Evolutionary conservation across 768 basidiomycete species (phyloP), one percentile per base, ranked within the genome.

Genomic region (Leccinum aurantiacum): DNA sequence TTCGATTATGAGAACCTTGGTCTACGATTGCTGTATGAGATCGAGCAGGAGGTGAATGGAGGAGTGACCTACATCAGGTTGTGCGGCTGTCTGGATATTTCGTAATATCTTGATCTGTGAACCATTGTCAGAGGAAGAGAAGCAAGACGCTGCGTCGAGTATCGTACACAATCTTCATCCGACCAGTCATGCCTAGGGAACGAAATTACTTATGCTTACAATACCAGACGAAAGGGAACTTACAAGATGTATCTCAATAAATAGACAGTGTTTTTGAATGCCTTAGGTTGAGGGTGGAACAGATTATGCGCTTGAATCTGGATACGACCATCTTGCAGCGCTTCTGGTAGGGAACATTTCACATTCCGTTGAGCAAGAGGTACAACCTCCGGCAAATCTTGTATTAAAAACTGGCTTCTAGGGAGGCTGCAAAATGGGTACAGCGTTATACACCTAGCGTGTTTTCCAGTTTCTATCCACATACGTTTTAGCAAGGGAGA

Each of bases 131-230:
- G 44, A 46, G 44, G 19, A 46, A 46, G 10, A 46, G 44, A 46
- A 46, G 44, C 10, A 52, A 31, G 15, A 15, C 3, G 3, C 8
- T 50, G 29, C 17, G 19, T 17, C 46, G 17, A 51, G 19, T 17
- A 41, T 56, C 57, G 14, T 51, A 57, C 57, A 22, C 57, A 57
- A 17, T 57, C 57, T 51, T 57, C 49, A 29, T 57, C 57, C 4
- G 56, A 51, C 37, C 49, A 57, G 25, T 57, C 14, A 25, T 57
- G 56, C 37, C 56, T 57, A 15, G 22, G n/a, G 25, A 50, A 27
- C 4, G 5, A 19, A 22, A 49, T 57, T 33, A 50, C 6, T 38
- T 4, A 11, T 14, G 48, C 25, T 57, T 13, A 37, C 35, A 33
- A 37, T 24, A 14, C 9, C 44, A 46, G 44, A 46, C 19, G 44